Conservation (phyloP, 2,329 filamentous ascomycete genomes). For the Aspergillus quadricinctus region DNA sequence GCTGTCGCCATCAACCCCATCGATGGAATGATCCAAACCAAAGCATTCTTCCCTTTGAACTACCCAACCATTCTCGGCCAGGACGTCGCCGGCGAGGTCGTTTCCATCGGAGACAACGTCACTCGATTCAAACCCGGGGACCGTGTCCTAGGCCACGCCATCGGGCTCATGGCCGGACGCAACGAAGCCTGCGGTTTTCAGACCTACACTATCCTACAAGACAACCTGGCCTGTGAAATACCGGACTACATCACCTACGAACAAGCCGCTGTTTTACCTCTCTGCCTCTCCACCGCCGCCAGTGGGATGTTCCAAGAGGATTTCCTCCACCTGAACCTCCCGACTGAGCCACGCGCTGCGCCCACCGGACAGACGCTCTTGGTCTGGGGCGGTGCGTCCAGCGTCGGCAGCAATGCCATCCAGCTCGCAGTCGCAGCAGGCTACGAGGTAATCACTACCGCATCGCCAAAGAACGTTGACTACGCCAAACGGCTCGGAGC, state of each 20-base stretch:
- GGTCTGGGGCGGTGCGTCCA: constrained; percentile 16
- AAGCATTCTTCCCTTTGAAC: not conserved
- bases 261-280: constrained; percentile 28
- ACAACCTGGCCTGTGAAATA: constrained; percentile 19
- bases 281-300: constrained; percentile 29
- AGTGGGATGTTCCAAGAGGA: constrained; percentile 26
- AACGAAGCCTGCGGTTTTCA: constrained; percentile 27
- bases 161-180: constrained; percentile 7
- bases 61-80: constrained; percentile 15
- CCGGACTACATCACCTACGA: constrained; percentile 25
- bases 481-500: constrained; percentile 43
- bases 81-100: constrained; percentile 15
- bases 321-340: constrained; percentile 16
- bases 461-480: constrained; percentile 9
- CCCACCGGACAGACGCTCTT: not conserved
- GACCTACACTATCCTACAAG: constrained; percentile 22
- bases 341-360: not conserved
- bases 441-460: constrained; percentile 9
- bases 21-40: constrained; percentile 33
- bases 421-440: constrained; percentile 11
- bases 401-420: constrained; percentile 12
- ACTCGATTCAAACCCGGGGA: constrained; percentile 16
- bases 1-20: constrained; percentile 26
- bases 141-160: constrained; percentile 26
- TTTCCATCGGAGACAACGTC: constrained; percentile 7